Evolutionary conservation across 129 eudicot genomes (phyloP).

Genomic region (Lactuca saligna): DNA sequence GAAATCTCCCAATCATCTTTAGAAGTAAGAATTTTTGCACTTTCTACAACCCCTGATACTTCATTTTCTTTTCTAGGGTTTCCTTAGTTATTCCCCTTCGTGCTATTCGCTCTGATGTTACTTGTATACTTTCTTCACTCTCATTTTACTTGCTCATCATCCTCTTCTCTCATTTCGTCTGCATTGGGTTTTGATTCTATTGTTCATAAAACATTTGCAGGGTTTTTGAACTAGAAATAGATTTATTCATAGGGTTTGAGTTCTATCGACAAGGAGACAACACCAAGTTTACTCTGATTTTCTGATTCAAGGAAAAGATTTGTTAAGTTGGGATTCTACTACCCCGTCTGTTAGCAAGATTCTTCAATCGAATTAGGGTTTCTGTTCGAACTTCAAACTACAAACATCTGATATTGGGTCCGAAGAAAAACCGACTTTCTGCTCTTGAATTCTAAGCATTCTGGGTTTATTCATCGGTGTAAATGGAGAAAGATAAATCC

Average conservation of each 20-base stretch:
- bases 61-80: slow-evolving; percentile 24
- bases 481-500: slow-evolving; percentile 71
- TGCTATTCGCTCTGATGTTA: neutral
- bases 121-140: neutral
- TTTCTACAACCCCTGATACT: slow-evolving; percentile 12
- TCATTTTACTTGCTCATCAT: neutral
- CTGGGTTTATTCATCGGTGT: neutral
- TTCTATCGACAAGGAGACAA: no score
- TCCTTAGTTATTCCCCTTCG: neutral
- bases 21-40: slow-evolving; percentile 19
- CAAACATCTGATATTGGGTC: neutral
- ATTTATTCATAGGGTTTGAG: neutral
- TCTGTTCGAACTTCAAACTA: neutral
- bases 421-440: neutral
- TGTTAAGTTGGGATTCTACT: neutral
- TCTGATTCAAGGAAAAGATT: neutral
- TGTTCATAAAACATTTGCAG: slow-evolving; percentile 8
- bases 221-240: neutral
- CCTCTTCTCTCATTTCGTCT: neutral
- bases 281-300: no score
- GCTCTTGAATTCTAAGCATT: neutral
- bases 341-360: neutral
- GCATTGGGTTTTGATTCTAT: slow-evolving; percentile 2
- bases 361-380: slow-evolving; percentile 13
- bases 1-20: slow-evolving; percentile 13